phyloP scores from a whole-genome alignment of 2,329 filamentous ascomycete species.

The Bretziella fagacearum region DNA sequence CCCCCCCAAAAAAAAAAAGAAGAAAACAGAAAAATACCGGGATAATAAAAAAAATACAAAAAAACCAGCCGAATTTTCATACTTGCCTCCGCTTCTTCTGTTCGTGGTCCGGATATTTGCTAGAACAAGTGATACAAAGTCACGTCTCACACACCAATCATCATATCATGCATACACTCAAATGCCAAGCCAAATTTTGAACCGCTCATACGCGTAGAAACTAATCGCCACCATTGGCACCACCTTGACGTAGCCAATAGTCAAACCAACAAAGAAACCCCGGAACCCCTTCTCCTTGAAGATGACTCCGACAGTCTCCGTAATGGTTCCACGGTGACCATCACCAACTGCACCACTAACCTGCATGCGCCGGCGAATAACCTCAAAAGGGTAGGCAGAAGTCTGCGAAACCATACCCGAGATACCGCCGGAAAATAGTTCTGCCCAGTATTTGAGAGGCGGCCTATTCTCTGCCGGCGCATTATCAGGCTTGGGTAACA shows the following conservation, averaged over 20 bases:
- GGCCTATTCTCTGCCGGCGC: conserved; percentile 40
- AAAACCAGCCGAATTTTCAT: not conserved
- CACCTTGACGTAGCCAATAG: conserved; percentile 90
- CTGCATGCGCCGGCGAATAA: conserved; percentile 86
- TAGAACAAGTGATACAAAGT: too few relatives aligned
- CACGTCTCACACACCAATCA: not conserved
- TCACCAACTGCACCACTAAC: conserved; percentile 90
- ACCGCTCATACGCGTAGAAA: conserved; percentile 49
- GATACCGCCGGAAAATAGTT: conserved; percentile 66
- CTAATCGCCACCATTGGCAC: conserved; percentile 67
- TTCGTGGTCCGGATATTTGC: too few relatives aligned
- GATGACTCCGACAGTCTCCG: conserved; percentile 62
- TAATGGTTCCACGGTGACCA: conserved; percentile 59
- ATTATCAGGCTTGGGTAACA: conserved; percentile 44
- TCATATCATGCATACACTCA: conserved; percentile 23
- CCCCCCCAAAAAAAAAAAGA: too few relatives aligned
- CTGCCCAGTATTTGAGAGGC: conserved; percentile 68
- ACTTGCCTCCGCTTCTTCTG: too few relatives aligned
- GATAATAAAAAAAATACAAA: not conserved
- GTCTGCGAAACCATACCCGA: conserved; percentile 86
- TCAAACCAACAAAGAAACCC: conserved; percentile 84
- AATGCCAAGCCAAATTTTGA: conserved; percentile 49
- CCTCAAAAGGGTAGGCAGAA: conserved; percentile 81
- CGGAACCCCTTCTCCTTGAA: conserved; percentile 55
- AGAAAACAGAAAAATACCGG: too few relatives aligned